Evolutionary conservation across 352 stramenopile species (phyloP), one percentile per base, ranked within the genome.

Genomic region (Pythium utonaiense): DNA sequence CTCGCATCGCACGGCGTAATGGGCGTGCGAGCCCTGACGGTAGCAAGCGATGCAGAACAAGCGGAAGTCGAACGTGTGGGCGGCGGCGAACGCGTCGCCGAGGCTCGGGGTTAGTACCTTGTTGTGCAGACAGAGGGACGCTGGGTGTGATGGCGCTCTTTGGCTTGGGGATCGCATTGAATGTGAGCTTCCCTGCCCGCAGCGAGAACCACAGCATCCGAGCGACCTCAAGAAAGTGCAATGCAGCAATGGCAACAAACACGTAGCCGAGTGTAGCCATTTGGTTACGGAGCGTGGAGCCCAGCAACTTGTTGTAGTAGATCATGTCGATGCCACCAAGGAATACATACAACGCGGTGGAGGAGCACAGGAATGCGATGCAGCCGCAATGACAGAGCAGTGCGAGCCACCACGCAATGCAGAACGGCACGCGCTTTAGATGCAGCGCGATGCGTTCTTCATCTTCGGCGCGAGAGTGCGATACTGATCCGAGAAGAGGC

Each of bases 291-390:
- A 78, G 67, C 30, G 53, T 62, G 16, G 70, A 73, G n/a, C 41
- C 64, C 2, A 78, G 57, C n/a, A 78, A 64, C 40, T 75, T 78
- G 70, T 75, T 75, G 64, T 74, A 78, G 59, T 78, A 75, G 25
- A 78, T 67, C 30, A 78, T 65, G 22, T 60, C 52, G 45, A 71
- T 48, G 33, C 56, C 47, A 6, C 59, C 64, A 14, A 75, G 28
- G 45, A 75, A 78, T 8, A 57, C 41, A 34, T 75, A 75, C 28
- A 78, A 42, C 9, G 63, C 16, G 14, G 69, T 74, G n/a, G 41
- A 71, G 12, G 67, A 57, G 47, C 62, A 64, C 41, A 72, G 48
- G 24, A 74, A 73, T n/a, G 56, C 61, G 1, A 56, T 66, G 31
- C 61, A 70, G n/a, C 44, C 52, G 21, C 47, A 52, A 30, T 72